Evolutionary conservation across 1,139 yeast genomes (phyloP).

Genomic region (Arxiozyma slooffiae): DNA sequence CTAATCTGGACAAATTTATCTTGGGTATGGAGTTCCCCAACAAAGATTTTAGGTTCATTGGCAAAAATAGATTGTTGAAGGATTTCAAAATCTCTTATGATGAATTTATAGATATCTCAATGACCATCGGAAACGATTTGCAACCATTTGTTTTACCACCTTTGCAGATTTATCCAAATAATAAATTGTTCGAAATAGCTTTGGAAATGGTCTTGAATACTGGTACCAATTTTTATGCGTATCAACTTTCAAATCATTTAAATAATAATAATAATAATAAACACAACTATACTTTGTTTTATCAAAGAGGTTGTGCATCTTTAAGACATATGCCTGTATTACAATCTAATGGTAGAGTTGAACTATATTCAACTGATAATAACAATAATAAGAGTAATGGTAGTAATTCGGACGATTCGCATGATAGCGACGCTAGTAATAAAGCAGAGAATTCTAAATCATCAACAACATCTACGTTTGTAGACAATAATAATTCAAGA

Average conservation of each 20-base stretch:
- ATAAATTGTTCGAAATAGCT: slow-evolving; percentile 33
- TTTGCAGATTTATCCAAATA: slow-evolving; percentile 32
- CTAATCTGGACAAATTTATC: slow-evolving; percentile 60
- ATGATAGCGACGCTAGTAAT: not conserved
- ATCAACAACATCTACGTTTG: not conserved
- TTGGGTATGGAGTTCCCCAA: slow-evolving; percentile 59
- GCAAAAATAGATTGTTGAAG: slow-evolving; percentile 46
- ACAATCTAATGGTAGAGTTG: slow-evolving; percentile 59
- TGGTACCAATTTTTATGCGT: slow-evolving; percentile 38
- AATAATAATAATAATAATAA: not conserved
- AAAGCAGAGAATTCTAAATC: not conserved
- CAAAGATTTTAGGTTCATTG: slow-evolving; percentile 54
- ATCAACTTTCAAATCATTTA: slow-evolving; percentile 21
- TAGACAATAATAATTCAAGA: not conserved
- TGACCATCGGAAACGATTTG: slow-evolving; percentile 66
- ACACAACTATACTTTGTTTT: slow-evolving; percentile 29
- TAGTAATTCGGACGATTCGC: not conserved
- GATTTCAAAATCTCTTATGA: slow-evolving; percentile 53
- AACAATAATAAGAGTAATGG: not conserved
- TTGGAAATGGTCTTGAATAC: slow-evolving; percentile 38
- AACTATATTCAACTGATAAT: slow-evolving; percentile 36
- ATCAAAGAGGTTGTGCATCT: slow-evolving; percentile 45
- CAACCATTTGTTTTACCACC: slow-evolving; percentile 61
- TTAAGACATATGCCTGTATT: slow-evolving; percentile 60
- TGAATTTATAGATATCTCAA: slow-evolving; percentile 64